Evolutionary conservation across 306 rosid species (phyloP), one percentile per base, ranked within the genome.

Genomic region (Quercus mongolica): DNA sequence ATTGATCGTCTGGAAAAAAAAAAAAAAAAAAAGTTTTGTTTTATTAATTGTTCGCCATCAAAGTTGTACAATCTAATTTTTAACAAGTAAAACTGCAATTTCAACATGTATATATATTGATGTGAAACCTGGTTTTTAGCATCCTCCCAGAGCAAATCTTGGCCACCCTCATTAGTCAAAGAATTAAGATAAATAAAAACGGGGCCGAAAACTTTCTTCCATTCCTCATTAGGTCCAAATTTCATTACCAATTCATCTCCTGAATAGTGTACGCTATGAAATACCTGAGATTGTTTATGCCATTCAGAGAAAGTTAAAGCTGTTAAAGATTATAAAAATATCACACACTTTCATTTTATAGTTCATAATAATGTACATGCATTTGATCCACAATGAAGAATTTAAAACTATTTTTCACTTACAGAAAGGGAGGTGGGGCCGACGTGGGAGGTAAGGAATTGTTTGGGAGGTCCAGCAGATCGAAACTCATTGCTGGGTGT

Each of bases 121-220:
- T 8, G 67, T 49, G 54, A 1, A 54, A 91, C 99, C 99, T 95
- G 98, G 4, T 68, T 52, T 80, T 92, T 92, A 12, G 98, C 97
- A 28, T 95, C 91, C 46, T 91, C 83, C 99, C 99, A 95, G 4
- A 95, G 87, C 13, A 3, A 56, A 74, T 74, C 76, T 1, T 88
- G 88, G 74, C 85, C 86, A 54, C 38, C 68, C 44, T 73, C 86
- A 21, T 80, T 41, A 57, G 76, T 79, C 17, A 88, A 26, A 69
- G 93, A 87, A 82, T 95, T 95, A 21, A 91, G 78, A 76, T 92
- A 83, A 56, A 92, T 71, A 77, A 91, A 95, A 84, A 95, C 78
- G 1, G 98, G 99, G 46, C 99, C 99, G 74, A 85, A 90, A 28
- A 95, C 96, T 79, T 91, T 95, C 89, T 92, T 95, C 99, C 99